Conservation (phyloP, 768 basidiomycete genomes). For the Tylopilus sp. region DNA sequence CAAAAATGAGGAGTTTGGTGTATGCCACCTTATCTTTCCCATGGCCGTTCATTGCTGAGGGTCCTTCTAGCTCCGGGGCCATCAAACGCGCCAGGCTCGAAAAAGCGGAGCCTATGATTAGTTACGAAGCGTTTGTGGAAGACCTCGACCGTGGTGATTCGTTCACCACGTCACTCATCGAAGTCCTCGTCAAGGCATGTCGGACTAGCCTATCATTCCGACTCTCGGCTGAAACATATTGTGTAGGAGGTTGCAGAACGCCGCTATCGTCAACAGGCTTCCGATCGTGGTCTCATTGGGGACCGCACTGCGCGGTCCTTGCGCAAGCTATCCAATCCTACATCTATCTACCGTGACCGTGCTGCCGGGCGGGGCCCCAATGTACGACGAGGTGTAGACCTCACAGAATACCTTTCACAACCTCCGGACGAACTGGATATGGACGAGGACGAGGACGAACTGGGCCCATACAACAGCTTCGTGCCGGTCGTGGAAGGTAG, state of each 20-base stretch:
- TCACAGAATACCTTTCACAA: slow-evolving; percentile 50
- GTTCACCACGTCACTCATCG: slow-evolving; percentile 72
- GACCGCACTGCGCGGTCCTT: slow-evolving; percentile 65
- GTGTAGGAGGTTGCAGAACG: slow-evolving; percentile 75
- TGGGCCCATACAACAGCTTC: slow-evolving; percentile 40
- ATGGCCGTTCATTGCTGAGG: neutral
- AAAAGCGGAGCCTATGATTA: slow-evolving; percentile 59
- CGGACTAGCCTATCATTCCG: neutral
- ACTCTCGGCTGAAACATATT: slow-evolving; percentile 1
- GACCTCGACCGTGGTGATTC: slow-evolving; percentile 78
- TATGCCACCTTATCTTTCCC: slow-evolving; percentile 37
- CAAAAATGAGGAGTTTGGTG: slow-evolving; percentile 78
- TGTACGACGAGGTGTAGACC: slow-evolving; percentile 32
- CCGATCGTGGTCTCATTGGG: slow-evolving; percentile 59
- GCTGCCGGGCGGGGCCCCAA: slow-evolving; percentile 36
- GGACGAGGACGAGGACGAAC: slow-evolving; percentile 68
- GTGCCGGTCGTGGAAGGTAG: slow-evolving; percentile 45
- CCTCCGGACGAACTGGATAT: slow-evolving; percentile 55
- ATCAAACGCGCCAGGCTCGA: slow-evolving; percentile 68
- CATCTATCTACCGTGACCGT: slow-evolving; percentile 53
- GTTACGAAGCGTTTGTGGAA: slow-evolving; percentile 71
- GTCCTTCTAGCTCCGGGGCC: slow-evolving; percentile 57
- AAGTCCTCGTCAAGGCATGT: slow-evolving; percentile 74
- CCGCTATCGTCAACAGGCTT: slow-evolving; percentile 46
- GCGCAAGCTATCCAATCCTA: slow-evolving; percentile 49